Evolutionary conservation across 192 early-diverging fungal genomes (phyloP).

Genomic region (Backusella parvicylindrica): DNA sequence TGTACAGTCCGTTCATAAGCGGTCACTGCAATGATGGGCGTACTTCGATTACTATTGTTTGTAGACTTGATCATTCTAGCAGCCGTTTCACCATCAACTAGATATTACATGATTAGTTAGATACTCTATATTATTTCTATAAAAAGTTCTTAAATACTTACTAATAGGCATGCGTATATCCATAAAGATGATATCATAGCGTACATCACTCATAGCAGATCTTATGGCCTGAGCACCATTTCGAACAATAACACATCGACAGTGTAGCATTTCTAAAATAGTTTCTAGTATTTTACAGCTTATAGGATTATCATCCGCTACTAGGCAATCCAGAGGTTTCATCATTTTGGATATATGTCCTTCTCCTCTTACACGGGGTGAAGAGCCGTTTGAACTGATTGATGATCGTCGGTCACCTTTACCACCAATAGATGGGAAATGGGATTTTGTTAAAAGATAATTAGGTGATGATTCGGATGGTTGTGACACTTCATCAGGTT

Average conservation of each 20-base stretch:
- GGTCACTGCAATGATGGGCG: conserved; percentile 81
- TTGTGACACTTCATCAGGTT: background rate
- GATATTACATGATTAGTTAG: background rate
- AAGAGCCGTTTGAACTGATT: background rate
- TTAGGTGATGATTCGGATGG: background rate
- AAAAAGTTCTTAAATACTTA: conserved; percentile 42
- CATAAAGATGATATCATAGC: conserved; percentile 94
- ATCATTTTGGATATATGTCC: background rate
- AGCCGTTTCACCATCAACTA: conserved; percentile 89
- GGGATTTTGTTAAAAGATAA: background rate
- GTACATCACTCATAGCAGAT: conserved; percentile 82
- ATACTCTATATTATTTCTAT: background rate
- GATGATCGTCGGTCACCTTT: background rate
- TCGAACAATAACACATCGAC: conserved; percentile 78
- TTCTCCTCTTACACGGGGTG: background rate
- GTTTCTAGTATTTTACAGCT: conserved; percentile 87
- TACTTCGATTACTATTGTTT: conserved; percentile 80
- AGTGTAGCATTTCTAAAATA: conserved; percentile 69
- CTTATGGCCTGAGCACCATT: conserved; percentile 92
- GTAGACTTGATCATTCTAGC: conserved; percentile 95
- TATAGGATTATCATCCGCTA: conserved; percentile 93
- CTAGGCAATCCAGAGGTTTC: conserved; percentile 51
- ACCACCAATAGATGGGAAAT: background rate
- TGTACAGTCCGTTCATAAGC: conserved; percentile 64
- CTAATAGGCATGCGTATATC: conserved; percentile 89